Base-by-base conservation (phyloP, 768 basidiomycete species). In the Lentinula edodes region DNA sequence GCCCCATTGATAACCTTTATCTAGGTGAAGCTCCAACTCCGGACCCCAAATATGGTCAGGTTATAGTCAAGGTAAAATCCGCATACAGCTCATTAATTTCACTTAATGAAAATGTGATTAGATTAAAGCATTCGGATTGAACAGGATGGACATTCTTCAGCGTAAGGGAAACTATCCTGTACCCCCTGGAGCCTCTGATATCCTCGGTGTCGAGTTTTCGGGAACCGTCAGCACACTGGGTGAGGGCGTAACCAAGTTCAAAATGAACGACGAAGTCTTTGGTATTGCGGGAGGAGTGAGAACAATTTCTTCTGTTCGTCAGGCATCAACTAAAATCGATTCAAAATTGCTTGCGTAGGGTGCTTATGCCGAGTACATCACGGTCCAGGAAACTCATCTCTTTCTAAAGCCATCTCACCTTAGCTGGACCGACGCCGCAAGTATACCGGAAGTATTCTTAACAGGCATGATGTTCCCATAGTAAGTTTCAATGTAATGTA, bases 131-230 rank as follows among this genome's bases (percentile, higher is more conserved):
- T 95, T 95, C 70, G 91, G 92, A n/a, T 73, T 95, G 62, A 95
- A 95, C 73, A 82, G 94, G 35, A 88, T 92, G 92, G 93, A 95
- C 68, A 79, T 93, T 58, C 56, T 65, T 6, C 93, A 92, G 71
- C 83, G 89, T 6, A 78, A 86, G 68, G 90, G 88, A 0, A 67
- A 70, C n/a, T 94, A 94, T 70, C 88, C 90, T 16, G 74, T 81
- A n/a, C 93, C 93, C 35, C 79, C 86, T n/a, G 89, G 87, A 45
- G 82, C 85, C 18, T 87, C 88, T 39, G 73, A 79, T 6, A 87
- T 95, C 69, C 79, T 95, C 8, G 93, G 95, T 3, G 90, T 94
- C 48, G 95, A 96, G 72, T 96, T 95, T 70, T 85, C 92, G 23
- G 91, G 92, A 5, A 70, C 68, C 2, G 78, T 93, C 52, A 74